A percentile compares a stretch with the other conserved stretches of the same genome.
Conservation (phyloP, 495 filamentous ascomycete genomes). For the Podospora anserina region DNA sequence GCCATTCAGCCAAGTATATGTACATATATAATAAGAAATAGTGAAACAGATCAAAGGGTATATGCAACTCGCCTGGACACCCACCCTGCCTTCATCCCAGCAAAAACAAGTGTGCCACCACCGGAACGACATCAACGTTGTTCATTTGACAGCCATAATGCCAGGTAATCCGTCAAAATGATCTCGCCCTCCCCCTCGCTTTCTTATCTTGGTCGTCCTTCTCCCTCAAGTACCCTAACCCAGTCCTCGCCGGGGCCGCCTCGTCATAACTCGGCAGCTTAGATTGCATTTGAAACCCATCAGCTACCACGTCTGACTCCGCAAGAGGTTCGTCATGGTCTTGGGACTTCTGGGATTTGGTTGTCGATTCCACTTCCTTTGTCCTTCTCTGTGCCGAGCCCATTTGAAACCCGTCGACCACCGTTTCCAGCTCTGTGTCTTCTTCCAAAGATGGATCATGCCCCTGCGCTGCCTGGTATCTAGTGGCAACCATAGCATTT, state of each 20-base stretch:
- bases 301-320: not conserved
- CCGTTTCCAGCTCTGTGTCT: not conserved
- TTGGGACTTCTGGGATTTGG: not conserved
- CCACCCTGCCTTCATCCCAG: not conserved
- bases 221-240: not conserved
- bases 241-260: not conserved
- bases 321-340: not conserved
- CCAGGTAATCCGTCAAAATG: not conserved
- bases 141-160: not conserved
- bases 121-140: not conserved
- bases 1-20: not conserved
- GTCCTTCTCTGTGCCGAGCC: not conserved
- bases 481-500: too few relatives aligned
- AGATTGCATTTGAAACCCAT: constrained; percentile 3
- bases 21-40: not conserved
- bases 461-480: too few relatives aligned
- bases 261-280: not conserved
- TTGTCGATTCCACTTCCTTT: not conserved
- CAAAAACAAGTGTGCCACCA: not conserved
- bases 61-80: not conserved
- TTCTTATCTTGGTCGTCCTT: not conserved
- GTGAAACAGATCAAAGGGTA: not conserved
- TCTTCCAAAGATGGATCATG: too few relatives aligned
- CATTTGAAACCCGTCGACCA: constrained; percentile 1
- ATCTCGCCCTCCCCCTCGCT: not conserved